Conservation (phyloP, 2,329 filamentous ascomycete species). For the Pseudogymnoascus sp. region DNA sequence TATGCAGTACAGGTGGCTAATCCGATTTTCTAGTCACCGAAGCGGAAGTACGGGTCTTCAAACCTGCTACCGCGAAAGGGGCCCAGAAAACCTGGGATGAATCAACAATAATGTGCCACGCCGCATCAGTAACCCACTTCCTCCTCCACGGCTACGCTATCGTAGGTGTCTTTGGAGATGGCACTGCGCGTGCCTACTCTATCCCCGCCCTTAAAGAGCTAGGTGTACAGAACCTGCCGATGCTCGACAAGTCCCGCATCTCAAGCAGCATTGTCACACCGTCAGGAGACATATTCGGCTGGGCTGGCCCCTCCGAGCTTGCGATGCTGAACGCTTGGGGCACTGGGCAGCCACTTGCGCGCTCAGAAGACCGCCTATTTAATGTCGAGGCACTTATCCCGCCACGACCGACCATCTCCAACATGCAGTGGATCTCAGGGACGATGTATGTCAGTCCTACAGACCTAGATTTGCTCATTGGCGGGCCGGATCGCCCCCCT, state of each 20-base stretch:
- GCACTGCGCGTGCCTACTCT: conserved; percentile 69
- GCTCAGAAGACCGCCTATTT: conserved; percentile 62
- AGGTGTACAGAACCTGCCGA: conserved; percentile 55
- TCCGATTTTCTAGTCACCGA: conserved; percentile 41
- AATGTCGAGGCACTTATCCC: conserved; percentile 69
- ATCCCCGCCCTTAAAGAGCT: conserved; percentile 87
- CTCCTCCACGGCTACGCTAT: conserved; percentile 70
- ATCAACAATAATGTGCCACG: conserved; percentile 59
- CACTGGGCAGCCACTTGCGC: conserved; percentile 55
- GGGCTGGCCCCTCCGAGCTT: conserved; percentile 81
- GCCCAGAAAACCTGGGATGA: conserved; percentile 85
- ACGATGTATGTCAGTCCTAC: conserved; percentile 82
- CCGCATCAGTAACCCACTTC: conserved; percentile 67
- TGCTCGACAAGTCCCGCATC: conserved; percentile 67
- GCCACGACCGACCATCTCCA: conserved; percentile 83
- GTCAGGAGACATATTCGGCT: conserved; percentile 76
- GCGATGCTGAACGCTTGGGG: conserved; percentile 81
- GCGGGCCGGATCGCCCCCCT: conserved; percentile 77
- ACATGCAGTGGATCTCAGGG: conserved; percentile 91
- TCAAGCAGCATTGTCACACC: conserved; percentile 61
- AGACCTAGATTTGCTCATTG: conserved; percentile 85
- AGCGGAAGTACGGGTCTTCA: conserved; percentile 77
- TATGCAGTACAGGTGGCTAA: not conserved
- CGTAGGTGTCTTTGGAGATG: conserved; percentile 77
- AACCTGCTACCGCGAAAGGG: conserved; percentile 76